phyloP scores from a whole-genome alignment of 2,329 filamentous ascomycete genomes.

The Colletotrichum sublineola region DNA sequence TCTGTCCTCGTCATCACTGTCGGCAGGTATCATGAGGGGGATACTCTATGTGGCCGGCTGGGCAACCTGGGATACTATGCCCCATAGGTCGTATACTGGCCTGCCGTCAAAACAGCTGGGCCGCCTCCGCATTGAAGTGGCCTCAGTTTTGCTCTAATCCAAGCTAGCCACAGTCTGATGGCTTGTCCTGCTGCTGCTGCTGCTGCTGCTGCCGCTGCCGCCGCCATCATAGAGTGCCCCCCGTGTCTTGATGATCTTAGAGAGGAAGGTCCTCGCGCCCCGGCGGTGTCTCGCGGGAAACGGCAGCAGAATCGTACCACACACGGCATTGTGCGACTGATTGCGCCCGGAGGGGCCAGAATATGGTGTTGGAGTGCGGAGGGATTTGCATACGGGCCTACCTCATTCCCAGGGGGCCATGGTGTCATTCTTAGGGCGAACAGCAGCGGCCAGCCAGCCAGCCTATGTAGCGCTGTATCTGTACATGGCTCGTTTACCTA shows the following conservation, averaged over 20 bases:
- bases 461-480: not conserved
- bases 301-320: conserved; percentile 29
- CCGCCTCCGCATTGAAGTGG: conserved; percentile 16
- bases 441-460: not conserved
- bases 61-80: no score
- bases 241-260: not conserved
- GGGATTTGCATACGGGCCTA: not conserved
- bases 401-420: not conserved
- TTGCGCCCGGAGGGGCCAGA: not conserved
- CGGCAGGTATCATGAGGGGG: conserved; percentile 9
- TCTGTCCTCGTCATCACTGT: not conserved
- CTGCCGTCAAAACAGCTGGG: no score
- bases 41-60: conserved; percentile 15
- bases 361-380: not conserved
- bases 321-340: conserved; percentile 30
- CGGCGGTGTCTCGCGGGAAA: not conserved
- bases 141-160: not conserved
- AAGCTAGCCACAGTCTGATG: conserved; percentile 3
- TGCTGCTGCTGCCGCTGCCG: not conserved
- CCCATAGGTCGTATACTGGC: no score
- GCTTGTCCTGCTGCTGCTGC: not conserved
- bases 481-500: not conserved
- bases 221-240: not conserved
- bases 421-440: conserved; percentile 19
- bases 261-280: not conserved